These are phyloP conservation scores for Avena eriantha DNA, from an alignment of 176 grass and related monocot species.

Conservation along the genomic window DNA sequence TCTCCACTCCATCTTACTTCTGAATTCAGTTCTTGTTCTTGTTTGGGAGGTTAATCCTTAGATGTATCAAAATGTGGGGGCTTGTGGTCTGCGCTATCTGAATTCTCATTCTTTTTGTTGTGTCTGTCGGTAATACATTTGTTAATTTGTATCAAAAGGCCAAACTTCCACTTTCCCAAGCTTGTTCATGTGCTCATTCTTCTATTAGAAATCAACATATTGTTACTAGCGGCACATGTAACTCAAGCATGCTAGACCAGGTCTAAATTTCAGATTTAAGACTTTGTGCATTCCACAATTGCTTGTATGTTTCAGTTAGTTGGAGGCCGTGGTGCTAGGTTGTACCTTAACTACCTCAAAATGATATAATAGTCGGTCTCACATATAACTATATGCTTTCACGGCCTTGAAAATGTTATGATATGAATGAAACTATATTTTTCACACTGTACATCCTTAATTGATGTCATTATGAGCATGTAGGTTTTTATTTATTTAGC, in stretches of 20 bases:
- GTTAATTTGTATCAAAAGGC: conserved; percentile 10
- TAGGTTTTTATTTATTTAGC: not conserved
- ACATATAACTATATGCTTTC: not conserved
- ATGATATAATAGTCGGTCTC: not conserved
- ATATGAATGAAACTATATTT: not conserved
- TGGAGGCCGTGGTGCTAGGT: not conserved
- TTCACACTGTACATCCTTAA: not conserved
- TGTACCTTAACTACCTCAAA: not conserved
- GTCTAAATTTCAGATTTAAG: not conserved
- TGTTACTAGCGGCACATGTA: not conserved
- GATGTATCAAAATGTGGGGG: conserved; percentile 2
- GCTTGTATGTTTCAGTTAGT: conserved; percentile 3
- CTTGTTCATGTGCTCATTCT: not conserved
- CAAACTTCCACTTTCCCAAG: not conserved
- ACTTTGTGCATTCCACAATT: not conserved
- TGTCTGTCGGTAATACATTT: conserved; percentile 1
- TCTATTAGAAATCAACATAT: not conserved
- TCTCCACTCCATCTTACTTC: not conserved
- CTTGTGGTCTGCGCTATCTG: not conserved
- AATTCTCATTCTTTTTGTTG: not conserved
- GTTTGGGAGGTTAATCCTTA: not conserved
- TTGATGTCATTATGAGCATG: not conserved
- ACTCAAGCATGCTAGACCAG: conserved; percentile 5
- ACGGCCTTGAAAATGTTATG: not conserved
- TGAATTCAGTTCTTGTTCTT: not conserved